Conservation (phyloP, 306 rosid species). For the Vigna unguiculata region DNA sequence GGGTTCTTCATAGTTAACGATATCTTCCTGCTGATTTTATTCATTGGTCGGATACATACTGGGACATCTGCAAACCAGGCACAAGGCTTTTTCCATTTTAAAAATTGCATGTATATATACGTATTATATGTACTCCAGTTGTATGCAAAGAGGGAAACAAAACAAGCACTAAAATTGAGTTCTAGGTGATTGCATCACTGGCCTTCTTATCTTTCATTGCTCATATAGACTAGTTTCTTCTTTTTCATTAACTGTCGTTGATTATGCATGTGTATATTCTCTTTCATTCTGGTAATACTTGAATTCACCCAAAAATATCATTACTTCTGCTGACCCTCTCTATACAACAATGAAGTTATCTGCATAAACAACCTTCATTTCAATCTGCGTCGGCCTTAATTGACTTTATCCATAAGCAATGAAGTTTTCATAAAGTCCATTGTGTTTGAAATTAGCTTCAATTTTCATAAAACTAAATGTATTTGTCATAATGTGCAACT, state of each 20-base stretch:
- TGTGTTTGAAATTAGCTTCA: slow-evolving; percentile 12
- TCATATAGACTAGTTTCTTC: not conserved
- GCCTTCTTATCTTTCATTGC: not conserved
- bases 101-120: slow-evolving; percentile 24
- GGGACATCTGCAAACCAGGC: not conserved
- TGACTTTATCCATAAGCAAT: not conserved
- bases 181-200: not conserved
- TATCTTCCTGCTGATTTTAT: not conserved
- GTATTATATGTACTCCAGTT: not conserved
- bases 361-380: not conserved
- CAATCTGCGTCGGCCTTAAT: slow-evolving; percentile 3
- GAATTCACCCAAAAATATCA: not conserved
- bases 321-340: not conserved
- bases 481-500: slow-evolving; percentile 22
- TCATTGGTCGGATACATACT: not conserved
- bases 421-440: slow-evolving; percentile 6
- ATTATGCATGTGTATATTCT: not conserved
- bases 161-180: slow-evolving; percentile 9
- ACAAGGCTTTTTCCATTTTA: slow-evolving; percentile 5
- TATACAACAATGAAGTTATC: slow-evolving; percentile 1
- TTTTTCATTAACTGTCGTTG: slow-evolving; percentile 16
- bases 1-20: not conserved
- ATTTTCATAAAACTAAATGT: not conserved
- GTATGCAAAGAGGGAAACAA: not conserved
- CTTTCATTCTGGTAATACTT: not conserved